Base-by-base conservation (phyloP, 129 eudicot genomes). In the Lactuca saligna region DNA sequence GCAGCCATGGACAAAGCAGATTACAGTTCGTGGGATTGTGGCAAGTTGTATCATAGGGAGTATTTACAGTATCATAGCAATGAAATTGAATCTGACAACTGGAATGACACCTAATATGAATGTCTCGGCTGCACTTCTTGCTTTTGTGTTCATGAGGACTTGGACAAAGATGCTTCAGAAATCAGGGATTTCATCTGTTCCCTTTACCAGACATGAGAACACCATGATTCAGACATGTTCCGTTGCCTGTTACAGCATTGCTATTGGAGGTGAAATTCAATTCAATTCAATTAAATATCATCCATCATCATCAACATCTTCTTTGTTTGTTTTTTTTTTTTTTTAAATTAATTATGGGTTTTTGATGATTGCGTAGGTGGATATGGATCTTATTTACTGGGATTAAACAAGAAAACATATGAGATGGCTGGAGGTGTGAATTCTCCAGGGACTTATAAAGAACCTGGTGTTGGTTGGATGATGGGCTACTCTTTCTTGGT, bases 201-300 rank as follows among this genome's bases (percentile, higher is more conserved):
- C 96, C 3, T 91, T 88, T 48, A 88, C 97, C 2, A 73, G 82
- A n/a, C 96, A 91, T 48, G 97, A 91, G 79, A 91, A 91, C 51
- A 88, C 96, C 16, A 86, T 88, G 91, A 86, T 91, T 13, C 97
- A 85, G 60, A 87, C 96, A 17, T 86, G 86, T 83, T 80, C 90
- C 0, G 97, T 91, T 67, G 96, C 97, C 9, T 88, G 91, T 62
- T 91, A 87, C 67, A 81, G 89, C 76, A 86, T 91, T 65, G 89
- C 91, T 7, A 73, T 88, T 75, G 85, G 88, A 86, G 94, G 90
- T 87, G 29, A 25, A 25, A 25, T 25, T 25, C 29, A 25, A 25
- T 25, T 25, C 29, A 25, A 25, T 25, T 25, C 29, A 25, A 25
- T 25, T 25, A 0, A 25, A 25, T 25, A 25, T 25, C 29, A 25